phyloP scores from a whole-genome alignment of 2,329 filamentous ascomycete genomes.

The Hortaea sp. region DNA sequence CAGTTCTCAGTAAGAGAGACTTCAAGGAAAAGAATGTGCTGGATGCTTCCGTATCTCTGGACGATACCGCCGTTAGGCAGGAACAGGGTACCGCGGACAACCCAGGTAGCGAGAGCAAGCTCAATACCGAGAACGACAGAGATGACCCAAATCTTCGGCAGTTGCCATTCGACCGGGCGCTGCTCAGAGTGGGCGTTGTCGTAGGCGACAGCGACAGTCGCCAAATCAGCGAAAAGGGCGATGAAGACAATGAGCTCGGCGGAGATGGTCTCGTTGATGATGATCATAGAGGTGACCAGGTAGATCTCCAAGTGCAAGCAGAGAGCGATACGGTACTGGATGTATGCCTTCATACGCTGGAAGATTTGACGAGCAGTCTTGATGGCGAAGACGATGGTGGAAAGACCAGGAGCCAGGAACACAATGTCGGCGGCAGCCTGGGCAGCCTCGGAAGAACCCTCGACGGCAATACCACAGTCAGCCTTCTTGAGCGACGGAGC shows the following conservation, averaged over 20 bases:
- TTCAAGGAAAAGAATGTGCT: conserved; percentile 54
- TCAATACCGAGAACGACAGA: conserved; percentile 57
- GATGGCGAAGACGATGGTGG: conserved; percentile 62
- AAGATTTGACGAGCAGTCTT: conserved; percentile 67
- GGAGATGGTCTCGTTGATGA: conserved; percentile 66
- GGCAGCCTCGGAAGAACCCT: conserved; percentile 61
- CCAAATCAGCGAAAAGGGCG: conserved; percentile 68
- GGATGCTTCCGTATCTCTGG: conserved; percentile 63
- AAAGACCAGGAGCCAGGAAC: conserved; percentile 62
- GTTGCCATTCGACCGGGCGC: conserved; percentile 68
- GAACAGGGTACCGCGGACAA: conserved; percentile 62
- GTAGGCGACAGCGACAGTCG: conserved; percentile 68
- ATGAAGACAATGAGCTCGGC: conserved; percentile 69
- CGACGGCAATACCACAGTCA: conserved; percentile 64
- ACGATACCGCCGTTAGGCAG: conserved; percentile 61
- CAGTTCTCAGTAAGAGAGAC: conserved; percentile 45
- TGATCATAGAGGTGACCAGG: conserved; percentile 67
- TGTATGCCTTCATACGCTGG: conserved; percentile 70
- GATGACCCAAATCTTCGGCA: conserved; percentile 75
- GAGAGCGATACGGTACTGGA: conserved; percentile 67
- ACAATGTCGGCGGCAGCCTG: conserved; percentile 66
- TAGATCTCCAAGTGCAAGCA: conserved; percentile 68
- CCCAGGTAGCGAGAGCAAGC: conserved; percentile 62
- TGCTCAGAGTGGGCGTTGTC: conserved; percentile 69
- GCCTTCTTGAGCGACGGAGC: conserved; percentile 65